These are phyloP conservation scores for Aureobasidium pullulans DNA, from an alignment of 2,329 filamentous ascomycete genomes.

Conservation along the genomic window DNA sequence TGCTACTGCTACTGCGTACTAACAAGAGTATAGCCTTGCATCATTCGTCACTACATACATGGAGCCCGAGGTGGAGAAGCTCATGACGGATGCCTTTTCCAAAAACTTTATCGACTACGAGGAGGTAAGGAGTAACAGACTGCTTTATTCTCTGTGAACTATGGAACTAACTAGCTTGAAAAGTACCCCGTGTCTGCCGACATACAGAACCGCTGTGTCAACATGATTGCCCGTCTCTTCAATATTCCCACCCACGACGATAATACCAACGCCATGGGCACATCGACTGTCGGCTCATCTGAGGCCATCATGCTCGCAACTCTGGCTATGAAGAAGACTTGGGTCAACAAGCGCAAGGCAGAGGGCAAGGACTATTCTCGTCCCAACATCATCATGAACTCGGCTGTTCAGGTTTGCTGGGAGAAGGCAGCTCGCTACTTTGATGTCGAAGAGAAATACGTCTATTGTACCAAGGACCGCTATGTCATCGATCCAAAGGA, in stretches of 20 bases:
- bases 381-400: conserved; percentile 93
- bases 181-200: conserved; percentile 42
- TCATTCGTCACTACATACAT: conserved; percentile 96
- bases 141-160: conserved; percentile 29
- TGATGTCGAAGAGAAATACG: conserved; percentile 82
- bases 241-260: conserved; percentile 58
- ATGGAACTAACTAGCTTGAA: neutral
- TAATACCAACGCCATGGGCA: conserved; percentile 65
- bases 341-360: conserved; percentile 78
- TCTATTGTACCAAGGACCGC: conserved; percentile 49
- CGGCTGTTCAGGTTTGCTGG: conserved; percentile 95
- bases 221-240: conserved; percentile 75
- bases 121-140: conserved; percentile 22
- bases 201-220: conserved; percentile 74
- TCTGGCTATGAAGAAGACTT: conserved; percentile 90
- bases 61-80: conserved; percentile 93
- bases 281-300: conserved; percentile 80
- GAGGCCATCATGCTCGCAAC: conserved; percentile 80
- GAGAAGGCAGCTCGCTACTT: conserved; percentile 59
- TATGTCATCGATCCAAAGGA: conserved; percentile 58
- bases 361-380: conserved; percentile 71
- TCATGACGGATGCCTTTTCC: conserved; percentile 85
- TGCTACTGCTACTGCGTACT: neutral
- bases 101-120: conserved; percentile 72
- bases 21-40: conserved; percentile 55